phyloP scores from a whole-genome alignment of 2,329 filamentous ascomycete genomes.

The Alternaria infectoria region DNA sequence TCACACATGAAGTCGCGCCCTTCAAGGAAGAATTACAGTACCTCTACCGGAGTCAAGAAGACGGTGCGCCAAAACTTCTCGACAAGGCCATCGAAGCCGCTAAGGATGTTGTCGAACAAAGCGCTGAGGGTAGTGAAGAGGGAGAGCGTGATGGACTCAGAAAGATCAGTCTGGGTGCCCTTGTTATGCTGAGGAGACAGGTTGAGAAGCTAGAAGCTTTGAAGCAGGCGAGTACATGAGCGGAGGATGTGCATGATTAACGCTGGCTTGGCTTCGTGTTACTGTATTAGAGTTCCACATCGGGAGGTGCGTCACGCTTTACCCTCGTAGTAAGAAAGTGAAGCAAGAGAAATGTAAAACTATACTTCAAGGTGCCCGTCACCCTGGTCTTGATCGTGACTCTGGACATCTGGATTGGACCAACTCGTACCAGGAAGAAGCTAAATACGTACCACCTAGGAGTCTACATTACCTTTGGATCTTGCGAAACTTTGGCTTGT shows the following conservation, averaged over 20 bases:
- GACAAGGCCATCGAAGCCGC: conserved; percentile 53
- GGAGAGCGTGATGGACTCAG: conserved; percentile 53
- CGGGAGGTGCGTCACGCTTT: background rate
- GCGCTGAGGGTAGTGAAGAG: conserved; percentile 35
- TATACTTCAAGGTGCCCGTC: background rate
- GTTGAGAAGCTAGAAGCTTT: conserved; percentile 47
- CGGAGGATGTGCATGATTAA: background rate
- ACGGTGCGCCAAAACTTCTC: conserved; percentile 50
- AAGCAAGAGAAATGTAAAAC: background rate
- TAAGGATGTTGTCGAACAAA: conserved; percentile 50
- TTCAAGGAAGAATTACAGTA: conserved; percentile 61
- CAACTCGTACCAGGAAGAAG: background rate
- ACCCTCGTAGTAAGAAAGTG: background rate
- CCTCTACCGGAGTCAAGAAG: conserved; percentile 53
- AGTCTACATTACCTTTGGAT: too few relatives aligned
- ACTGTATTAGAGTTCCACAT: background rate
- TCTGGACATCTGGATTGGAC: background rate
- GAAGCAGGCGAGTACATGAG: background rate
- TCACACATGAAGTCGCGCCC: conserved; percentile 52
- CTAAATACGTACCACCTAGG: background rate
- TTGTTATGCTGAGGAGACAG: conserved; percentile 51
- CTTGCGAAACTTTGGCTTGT: background rate
- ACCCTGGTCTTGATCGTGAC: background rate
- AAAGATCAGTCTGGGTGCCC: conserved; percentile 56
- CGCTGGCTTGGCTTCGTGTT: background rate